Conservation (phyloP, 2,329 filamentous ascomycete species). For the Colletotrichum phormii region DNA sequence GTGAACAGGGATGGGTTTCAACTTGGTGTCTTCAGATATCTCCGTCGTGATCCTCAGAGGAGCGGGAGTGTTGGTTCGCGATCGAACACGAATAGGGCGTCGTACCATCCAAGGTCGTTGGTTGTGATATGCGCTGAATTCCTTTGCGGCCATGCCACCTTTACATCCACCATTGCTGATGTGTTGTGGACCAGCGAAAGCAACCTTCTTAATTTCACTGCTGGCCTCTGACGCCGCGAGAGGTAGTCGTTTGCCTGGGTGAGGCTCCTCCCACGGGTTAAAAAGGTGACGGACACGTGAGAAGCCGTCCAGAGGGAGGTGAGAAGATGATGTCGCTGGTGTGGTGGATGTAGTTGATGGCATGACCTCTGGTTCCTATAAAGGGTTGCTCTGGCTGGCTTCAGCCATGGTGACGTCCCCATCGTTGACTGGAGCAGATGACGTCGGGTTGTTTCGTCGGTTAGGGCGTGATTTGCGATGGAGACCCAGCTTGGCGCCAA, state of each 20-base stretch:
- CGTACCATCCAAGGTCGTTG: conserved; percentile 40
- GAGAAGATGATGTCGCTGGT: conserved; percentile 40
- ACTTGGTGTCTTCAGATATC: conserved; percentile 24
- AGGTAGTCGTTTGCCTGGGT: conserved; percentile 56
- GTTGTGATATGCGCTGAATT: conserved; percentile 43
- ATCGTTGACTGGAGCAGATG: conserved; percentile 55
- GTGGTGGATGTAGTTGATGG: conserved; percentile 56
- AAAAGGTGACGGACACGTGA: conserved; percentile 36
- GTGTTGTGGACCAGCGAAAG: conserved; percentile 19
- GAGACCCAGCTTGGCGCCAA: conserved; percentile 71
- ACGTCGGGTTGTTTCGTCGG: conserved; percentile 56
- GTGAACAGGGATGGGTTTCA: conserved; percentile 38
- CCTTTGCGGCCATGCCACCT: conserved; percentile 64
- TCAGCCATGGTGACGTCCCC: conserved; percentile 51
- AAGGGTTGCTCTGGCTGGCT: conserved; percentile 50
- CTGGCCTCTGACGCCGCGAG: conserved; percentile 43
- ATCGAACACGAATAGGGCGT: conserved; percentile 40
- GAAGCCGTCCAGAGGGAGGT: conserved; percentile 36
- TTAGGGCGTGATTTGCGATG: conserved; percentile 63
- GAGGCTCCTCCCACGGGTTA: conserved; percentile 57
- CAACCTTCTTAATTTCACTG: conserved; percentile 38
- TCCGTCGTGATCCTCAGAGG: conserved; percentile 46
- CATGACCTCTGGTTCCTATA: conserved; percentile 71
- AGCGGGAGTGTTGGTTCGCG: conserved; percentile 42
- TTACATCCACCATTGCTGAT: conserved; percentile 38